Evolutionary conservation across 257 asterid species (phyloP), one percentile per base, ranked within the genome.

Genomic region (Ehretia macrophylla): DNA sequence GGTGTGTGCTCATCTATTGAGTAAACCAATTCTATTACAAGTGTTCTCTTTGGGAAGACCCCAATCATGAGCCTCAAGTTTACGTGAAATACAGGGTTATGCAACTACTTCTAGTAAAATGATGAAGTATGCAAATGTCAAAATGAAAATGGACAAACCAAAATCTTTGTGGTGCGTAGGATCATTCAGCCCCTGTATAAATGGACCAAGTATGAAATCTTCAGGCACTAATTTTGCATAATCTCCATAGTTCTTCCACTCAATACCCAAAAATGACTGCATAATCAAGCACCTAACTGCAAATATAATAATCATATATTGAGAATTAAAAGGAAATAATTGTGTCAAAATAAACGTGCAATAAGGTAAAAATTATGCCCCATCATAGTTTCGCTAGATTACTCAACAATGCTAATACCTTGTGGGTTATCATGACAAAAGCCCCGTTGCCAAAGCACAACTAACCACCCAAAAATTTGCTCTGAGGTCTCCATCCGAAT

Each of bases 401-500:
- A 35, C 17, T 61, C 56, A 11, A 59, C 20, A 66, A 14, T 48
- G 56, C 64, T 27, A 55, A 44, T 64, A 87, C 98, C 96, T 73
- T 80, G 96, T 75, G 98, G 98, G 69, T 91, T 91, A 76, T 82
- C 94, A 72, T 91, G 98, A 73, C 76, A 83, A 69, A 91, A 85
- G 32, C 96, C 98, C 60, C 95, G 95, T 65, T 91, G 90, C 98
- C 96, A 88, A 71, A 91, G 68, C 63, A 91, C 79, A 63, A 86
- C 76, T 66, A 91, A 71, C 98, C 96, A 91, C 66, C 77, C 79
- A 74, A 72, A 88, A 62, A 73, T 70, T 72, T 83, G 87, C 67
- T 66, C 80, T 19, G 79, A 66, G 49, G 81, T 85, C 56, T 63
- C 84, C 92, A 87, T 91, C 70, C 68, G 73, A 58, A 68, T 72